A percentile compares a stretch with the other conserved stretches of the same genome.
phyloP scores from a whole-genome alignment of 441 rosid genomes.

The Mallotus japonicus region DNA sequence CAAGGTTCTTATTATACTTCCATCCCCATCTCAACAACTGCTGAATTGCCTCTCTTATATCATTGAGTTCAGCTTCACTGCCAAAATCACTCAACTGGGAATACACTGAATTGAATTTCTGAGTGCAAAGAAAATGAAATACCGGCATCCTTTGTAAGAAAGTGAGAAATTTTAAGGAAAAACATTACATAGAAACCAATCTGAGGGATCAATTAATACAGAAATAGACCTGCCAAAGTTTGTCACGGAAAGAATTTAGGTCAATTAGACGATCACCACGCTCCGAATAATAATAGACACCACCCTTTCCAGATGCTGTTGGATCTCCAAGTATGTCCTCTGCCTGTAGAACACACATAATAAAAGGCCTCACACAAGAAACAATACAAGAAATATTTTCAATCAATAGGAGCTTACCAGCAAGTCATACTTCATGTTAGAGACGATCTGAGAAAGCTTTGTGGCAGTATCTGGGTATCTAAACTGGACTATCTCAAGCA shows the following conservation, averaged over 20 bases:
- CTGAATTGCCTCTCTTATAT: constrained; percentile 78
- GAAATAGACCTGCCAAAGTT: constrained; percentile 82
- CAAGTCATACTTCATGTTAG: constrained; percentile 62
- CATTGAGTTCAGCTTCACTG: constrained; percentile 73
- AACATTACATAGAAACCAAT: constrained; percentile 17
- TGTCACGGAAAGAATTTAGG: constrained; percentile 71
- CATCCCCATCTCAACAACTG: constrained; percentile 94
- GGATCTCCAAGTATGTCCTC: constrained; percentile 82
- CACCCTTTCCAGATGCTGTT: constrained; percentile 68
- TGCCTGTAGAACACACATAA: constrained; percentile 44
- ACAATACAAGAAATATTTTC: not conserved
- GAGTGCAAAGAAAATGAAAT: constrained; percentile 28
- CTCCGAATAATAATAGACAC: constrained; percentile 82
- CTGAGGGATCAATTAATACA: constrained; percentile 9
- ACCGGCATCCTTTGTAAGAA: constrained; percentile 21
- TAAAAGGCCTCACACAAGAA: constrained; percentile 14
- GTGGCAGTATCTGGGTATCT: constrained; percentile 77
- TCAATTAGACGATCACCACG: constrained; percentile 96
- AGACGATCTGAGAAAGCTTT: constrained; percentile 67
- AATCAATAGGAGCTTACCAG: constrained; percentile 52
- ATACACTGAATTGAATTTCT: constrained; percentile 72
- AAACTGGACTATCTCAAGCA: constrained; percentile 89
- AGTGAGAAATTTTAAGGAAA: constrained; percentile 1
- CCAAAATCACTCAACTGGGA: constrained; percentile 60
- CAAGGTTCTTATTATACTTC: constrained; percentile 93